phyloP scores from a whole-genome alignment of 192 early-diverging fungal genomes.

The Coemansia asiatica region DNA sequence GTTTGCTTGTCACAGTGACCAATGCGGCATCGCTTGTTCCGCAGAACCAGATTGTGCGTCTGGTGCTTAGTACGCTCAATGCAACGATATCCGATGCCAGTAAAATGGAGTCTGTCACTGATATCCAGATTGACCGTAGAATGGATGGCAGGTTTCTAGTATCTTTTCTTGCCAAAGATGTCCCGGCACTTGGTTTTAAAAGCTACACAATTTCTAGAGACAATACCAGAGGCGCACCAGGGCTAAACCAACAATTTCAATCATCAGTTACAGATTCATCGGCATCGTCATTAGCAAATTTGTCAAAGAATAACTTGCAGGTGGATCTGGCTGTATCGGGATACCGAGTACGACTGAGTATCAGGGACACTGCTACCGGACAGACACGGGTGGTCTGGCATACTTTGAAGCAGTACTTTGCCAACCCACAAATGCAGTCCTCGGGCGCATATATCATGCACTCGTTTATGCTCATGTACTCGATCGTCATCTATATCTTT shows the following conservation, averaged over 20 bases:
- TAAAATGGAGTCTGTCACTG: background rate
- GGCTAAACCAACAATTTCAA: no score
- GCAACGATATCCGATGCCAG: slow-evolving; percentile 21
- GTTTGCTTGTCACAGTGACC: slow-evolving; percentile 19
- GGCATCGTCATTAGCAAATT: background rate
- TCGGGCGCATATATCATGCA: slow-evolving; percentile 55
- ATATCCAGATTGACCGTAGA: slow-evolving; percentile 5
- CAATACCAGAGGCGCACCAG: background rate
- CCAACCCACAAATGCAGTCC: slow-evolving; percentile 43
- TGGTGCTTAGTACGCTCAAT: slow-evolving; percentile 18
- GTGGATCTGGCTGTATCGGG: slow-evolving; percentile 12
- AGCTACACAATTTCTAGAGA: slow-evolving; percentile 10
- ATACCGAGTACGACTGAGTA: slow-evolving; percentile 14
- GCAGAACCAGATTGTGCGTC: slow-evolving; percentile 37
- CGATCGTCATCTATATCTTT: slow-evolving; percentile 29
- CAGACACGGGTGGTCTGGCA: slow-evolving; percentile 19
- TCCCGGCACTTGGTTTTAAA: slow-evolving; percentile 30
- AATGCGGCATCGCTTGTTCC: slow-evolving; percentile 23
- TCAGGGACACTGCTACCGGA: background rate
- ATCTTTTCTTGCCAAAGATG: slow-evolving; percentile 31
- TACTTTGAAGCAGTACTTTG: slow-evolving; percentile 40
- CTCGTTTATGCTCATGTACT: slow-evolving; percentile 53
- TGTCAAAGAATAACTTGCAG: background rate
- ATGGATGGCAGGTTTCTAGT: slow-evolving; percentile 6
- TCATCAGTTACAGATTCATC: no score